Evolutionary conservation across 2,329 filamentous ascomycete species (phyloP).

Genomic region (Aspergillus candidus): DNA sequence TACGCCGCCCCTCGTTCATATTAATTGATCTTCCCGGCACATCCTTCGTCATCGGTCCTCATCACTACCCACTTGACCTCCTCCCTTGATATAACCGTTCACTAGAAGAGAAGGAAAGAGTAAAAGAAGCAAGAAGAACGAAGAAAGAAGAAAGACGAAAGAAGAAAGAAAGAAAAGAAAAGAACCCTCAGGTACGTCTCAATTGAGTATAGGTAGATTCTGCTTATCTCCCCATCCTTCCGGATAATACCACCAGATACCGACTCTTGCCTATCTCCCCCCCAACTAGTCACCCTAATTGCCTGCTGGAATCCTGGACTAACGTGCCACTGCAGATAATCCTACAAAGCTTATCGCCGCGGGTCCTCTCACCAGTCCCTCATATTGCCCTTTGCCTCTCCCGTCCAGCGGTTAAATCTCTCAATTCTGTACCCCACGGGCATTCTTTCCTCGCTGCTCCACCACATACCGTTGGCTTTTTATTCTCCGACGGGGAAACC

Average conservation of each 20-base stretch:
- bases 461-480: constrained; percentile 5
- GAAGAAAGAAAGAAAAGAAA: not conserved
- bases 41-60: constrained; percentile 4
- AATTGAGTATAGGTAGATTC: constrained; percentile 6
- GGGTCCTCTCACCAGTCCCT: not conserved
- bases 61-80: constrained; percentile 3
- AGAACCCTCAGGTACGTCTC: not conserved
- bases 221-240: constrained; percentile 21
- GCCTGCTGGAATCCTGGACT: constrained; percentile 17
- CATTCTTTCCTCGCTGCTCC: constrained; percentile 8
- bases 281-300: constrained; percentile 9
- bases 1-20: not conserved
- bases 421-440: constrained; percentile 11
- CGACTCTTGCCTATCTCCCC: constrained; percentile 4
- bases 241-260: constrained; percentile 14
- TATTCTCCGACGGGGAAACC: constrained; percentile 4
- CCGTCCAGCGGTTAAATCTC: constrained; percentile 6
- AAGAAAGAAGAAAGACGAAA: not conserved
- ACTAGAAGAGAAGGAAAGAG: not conserved
- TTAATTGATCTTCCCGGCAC: not conserved
- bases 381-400: constrained; percentile 12
- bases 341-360: constrained; percentile 17
- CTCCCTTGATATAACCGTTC: not conserved
- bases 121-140: constrained; percentile 3
- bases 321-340: constrained; percentile 13